Percentiles rank a stretch among this genome's conserved stretches.
These are phyloP conservation scores for Microascus cirrosus DNA, from an alignment of 2,329 filamentous ascomycete species.

Conservation along the genomic window DNA sequence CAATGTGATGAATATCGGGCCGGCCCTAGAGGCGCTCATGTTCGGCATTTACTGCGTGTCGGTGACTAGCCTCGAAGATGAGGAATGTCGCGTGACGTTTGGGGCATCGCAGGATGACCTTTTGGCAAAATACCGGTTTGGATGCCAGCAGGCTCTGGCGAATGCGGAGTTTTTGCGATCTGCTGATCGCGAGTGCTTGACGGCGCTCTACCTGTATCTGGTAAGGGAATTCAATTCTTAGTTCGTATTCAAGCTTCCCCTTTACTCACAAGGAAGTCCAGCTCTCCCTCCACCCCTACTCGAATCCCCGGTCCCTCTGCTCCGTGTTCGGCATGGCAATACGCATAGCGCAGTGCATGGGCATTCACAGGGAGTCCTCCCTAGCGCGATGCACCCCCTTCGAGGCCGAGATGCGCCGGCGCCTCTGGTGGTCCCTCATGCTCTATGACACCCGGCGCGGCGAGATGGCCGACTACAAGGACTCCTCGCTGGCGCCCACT, in stretches of 20 bases:
- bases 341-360: slow-evolving; percentile 46
- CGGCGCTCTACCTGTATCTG: slow-evolving; percentile 46
- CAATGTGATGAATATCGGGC: slow-evolving; percentile 24
- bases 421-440: slow-evolving; percentile 51
- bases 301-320: slow-evolving; percentile 37
- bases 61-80: slow-evolving; percentile 25
- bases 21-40: slow-evolving; percentile 40
- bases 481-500: slow-evolving; percentile 21
- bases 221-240: slow-evolving; percentile 18
- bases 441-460: slow-evolving; percentile 45
- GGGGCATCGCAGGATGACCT: slow-evolving; percentile 26
- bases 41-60: slow-evolving; percentile 39
- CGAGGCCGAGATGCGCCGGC: slow-evolving; percentile 48
- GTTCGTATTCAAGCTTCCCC: too few species aligned
- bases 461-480: slow-evolving; percentile 30
- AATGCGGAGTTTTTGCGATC: slow-evolving; percentile 38
- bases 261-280: slow-evolving; percentile 12
- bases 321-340: slow-evolving; percentile 40
- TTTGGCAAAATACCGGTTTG: slow-evolving; percentile 30
- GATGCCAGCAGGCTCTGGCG: slow-evolving; percentile 39
- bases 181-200: slow-evolving; percentile 38
- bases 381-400: slow-evolving; percentile 17
- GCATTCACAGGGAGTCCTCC: slow-evolving; percentile 36
- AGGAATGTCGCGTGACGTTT: slow-evolving; percentile 30
- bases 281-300: slow-evolving; percentile 31